These are phyloP conservation scores for Aureobasidium sp. DNA, from an alignment of 2,329 filamentous ascomycete genomes.

Conservation along the genomic window DNA sequence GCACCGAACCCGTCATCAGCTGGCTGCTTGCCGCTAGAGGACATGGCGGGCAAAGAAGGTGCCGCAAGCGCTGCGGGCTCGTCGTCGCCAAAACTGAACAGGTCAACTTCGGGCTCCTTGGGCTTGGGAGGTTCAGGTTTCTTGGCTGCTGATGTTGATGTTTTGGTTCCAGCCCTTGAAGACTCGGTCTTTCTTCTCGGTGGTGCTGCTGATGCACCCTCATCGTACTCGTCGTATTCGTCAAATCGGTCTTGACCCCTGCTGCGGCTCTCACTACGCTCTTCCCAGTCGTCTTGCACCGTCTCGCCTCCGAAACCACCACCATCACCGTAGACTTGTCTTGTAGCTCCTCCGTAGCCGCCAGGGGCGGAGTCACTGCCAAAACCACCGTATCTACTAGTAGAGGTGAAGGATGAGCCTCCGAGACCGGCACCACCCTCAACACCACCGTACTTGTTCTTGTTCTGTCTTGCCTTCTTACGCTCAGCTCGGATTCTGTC, in stretches of 20 bases:
- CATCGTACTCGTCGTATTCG: constrained; percentile 95
- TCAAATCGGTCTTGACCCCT: constrained; percentile 71
- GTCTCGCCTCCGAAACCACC: constrained; percentile 80
- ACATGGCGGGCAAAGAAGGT: constrained; percentile 30
- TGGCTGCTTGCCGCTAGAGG: constrained; percentile 36
- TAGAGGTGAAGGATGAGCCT: constrained; percentile 42
- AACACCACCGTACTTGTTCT: constrained; percentile 92
- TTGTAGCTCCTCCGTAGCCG: constrained; percentile 36
- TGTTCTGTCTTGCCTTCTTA: constrained; percentile 84
- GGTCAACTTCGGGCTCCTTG: constrained; percentile 81
- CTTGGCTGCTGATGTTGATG: constrained; percentile 39
- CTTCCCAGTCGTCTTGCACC: constrained; percentile 52
- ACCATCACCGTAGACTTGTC: constrained; percentile 85
- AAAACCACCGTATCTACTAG: constrained; percentile 76
- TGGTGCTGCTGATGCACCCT: constrained; percentile 50
- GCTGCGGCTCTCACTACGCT: constrained; percentile 51
- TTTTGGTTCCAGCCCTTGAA: constrained; percentile 20
- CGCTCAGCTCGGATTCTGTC: constrained; percentile 66
- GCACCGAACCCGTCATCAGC: constrained; percentile 82
- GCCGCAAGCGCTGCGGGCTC: constrained; percentile 51
- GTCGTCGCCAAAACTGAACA: constrained; percentile 84
- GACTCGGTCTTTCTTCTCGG: constrained; percentile 42
- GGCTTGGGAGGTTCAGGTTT: constrained; percentile 65
- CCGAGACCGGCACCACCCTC: constrained; percentile 67
- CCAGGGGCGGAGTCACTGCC: constrained; percentile 58